These are phyloP conservation scores for Lactarius quietus DNA, from an alignment of 768 basidiomycete genomes.

Conservation along the genomic window DNA sequence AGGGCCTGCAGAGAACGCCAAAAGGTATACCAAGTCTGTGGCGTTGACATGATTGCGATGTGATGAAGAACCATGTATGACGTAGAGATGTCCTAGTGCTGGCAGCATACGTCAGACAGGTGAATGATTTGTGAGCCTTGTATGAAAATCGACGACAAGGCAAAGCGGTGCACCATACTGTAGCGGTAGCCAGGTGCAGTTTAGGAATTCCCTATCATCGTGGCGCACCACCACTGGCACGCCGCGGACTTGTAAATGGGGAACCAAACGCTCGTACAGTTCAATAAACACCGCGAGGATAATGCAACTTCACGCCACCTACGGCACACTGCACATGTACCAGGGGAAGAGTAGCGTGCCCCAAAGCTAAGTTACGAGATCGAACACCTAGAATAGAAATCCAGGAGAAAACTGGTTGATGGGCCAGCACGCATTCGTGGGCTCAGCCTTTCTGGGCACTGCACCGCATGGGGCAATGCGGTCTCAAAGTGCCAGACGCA, in stretches of 20 bases:
- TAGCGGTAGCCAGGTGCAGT: not conserved
- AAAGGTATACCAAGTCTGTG: not conserved
- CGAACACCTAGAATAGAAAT: constrained; percentile 3
- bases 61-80: constrained; percentile 2
- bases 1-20: constrained; percentile 4
- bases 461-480: constrained; percentile 10
- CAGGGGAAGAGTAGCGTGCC: not conserved
- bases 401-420: not conserved
- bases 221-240: not conserved
- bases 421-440: not conserved
- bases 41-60: not conserved
- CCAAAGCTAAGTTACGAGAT: not conserved
- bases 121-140: not conserved
- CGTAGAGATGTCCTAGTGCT: not conserved
- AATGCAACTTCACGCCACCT: not conserved
- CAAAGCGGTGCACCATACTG: not conserved
- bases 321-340: not conserved
- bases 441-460: not conserved
- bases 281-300: constrained; percentile 4
- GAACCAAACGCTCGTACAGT: not conserved
- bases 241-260: not conserved
- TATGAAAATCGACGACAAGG: not conserved
- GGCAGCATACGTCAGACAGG: not conserved
- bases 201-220: not conserved
- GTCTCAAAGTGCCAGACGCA: not conserved